These are phyloP conservation scores for Rhamnella rubrinervis DNA, from an alignment of 331 rosid genomes.

Conservation along the genomic window DNA sequence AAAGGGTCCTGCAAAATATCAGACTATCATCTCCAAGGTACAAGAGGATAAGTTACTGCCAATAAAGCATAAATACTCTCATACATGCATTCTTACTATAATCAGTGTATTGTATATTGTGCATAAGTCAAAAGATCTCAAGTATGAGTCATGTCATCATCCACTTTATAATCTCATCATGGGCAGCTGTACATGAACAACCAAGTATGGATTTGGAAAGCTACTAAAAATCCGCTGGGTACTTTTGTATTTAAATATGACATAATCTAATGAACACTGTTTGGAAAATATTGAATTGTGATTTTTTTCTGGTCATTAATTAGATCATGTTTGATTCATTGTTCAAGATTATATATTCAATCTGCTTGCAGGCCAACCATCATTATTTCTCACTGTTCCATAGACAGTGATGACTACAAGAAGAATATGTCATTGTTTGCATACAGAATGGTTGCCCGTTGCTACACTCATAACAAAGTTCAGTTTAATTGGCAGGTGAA, in stretches of 20 bases:
- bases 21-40: conserved; percentile 21
- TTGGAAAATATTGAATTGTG: background rate
- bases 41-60: conserved; percentile 1
- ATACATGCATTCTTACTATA: too few species aligned
- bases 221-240: background rate
- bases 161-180: background rate
- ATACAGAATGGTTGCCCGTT: background rate
- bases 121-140: background rate
- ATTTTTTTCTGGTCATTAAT: background rate
- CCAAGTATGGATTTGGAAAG: background rate
- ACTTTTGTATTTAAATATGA: too few species aligned
- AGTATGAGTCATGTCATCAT: background rate
- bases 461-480: background rate
- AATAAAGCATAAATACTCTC: background rate
- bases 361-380: conserved; percentile 6
- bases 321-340: conserved; percentile 2
- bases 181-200: background rate
- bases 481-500: conserved; percentile 6
- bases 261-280: too few species aligned
- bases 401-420: background rate
- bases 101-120: background rate
- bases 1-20: conserved; percentile 68
- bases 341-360: background rate
- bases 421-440: background rate
- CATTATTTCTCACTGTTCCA: background rate